Evolutionary conservation across 192 early-diverging fungal genomes (phyloP).

Genomic region (Coemansia sp.): DNA sequence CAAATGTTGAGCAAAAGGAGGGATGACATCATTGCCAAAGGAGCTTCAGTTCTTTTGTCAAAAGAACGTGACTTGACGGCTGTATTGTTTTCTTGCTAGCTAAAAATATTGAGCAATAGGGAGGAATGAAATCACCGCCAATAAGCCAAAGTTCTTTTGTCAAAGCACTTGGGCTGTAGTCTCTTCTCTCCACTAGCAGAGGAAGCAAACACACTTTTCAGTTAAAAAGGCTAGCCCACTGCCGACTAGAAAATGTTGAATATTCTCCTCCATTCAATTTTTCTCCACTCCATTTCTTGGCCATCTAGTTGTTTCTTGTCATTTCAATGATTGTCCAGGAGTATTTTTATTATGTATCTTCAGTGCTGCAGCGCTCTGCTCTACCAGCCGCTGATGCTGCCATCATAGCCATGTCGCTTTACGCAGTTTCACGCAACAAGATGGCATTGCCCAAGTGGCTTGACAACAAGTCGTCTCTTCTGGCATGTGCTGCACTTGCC

Average conservation of each 20-base stretch:
- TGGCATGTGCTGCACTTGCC: background rate
- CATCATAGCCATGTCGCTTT: background rate
- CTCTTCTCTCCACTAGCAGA: no score
- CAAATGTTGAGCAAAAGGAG: background rate
- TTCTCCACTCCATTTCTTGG: no score
- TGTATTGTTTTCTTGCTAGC: no score
- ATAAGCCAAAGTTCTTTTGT: background rate
- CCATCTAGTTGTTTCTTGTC: background rate
- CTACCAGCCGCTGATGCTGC: background rate
- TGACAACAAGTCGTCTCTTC: no score
- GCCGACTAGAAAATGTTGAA: background rate
- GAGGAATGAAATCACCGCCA: background rate
- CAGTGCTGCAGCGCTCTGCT: background rate
- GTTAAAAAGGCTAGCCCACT: background rate
- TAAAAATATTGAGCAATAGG: background rate
- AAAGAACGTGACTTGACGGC: no score
- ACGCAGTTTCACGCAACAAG: no score
- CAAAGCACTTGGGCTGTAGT: no score
- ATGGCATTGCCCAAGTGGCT: no score
- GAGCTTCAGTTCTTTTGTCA: no score
- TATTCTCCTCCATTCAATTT: background rate
- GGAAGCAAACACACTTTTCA: background rate
- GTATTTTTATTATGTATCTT: background rate
- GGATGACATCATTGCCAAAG: no score
- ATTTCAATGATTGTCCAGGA: background rate